phyloP scores from a whole-genome alignment of 1,284 basidiomycete genomes.

The Pyrrhoderma noxium region DNA sequence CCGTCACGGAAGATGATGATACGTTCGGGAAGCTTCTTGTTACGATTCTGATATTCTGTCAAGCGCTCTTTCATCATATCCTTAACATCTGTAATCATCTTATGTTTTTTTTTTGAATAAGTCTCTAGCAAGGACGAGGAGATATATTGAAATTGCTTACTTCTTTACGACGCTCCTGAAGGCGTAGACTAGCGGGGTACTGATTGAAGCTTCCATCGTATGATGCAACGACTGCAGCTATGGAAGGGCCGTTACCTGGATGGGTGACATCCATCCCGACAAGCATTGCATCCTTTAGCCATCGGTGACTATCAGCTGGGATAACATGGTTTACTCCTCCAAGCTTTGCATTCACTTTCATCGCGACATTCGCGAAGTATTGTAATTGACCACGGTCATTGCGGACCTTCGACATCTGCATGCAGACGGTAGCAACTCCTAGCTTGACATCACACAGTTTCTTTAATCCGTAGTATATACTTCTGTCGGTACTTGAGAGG shows the following conservation, averaged over 20 bases:
- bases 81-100: slow-evolving; percentile 61
- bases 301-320: slow-evolving; percentile 45
- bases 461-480: slow-evolving; percentile 26
- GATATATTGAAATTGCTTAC: no score
- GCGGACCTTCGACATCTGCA: slow-evolving; percentile 26
- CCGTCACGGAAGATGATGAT: slow-evolving; percentile 70
- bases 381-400: slow-evolving; percentile 52
- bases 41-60: slow-evolving; percentile 46
- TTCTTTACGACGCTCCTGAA: slow-evolving; percentile 57
- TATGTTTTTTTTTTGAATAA: no score
- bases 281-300: slow-evolving; percentile 71
- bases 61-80: slow-evolving; percentile 67
- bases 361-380: slow-evolving; percentile 68
- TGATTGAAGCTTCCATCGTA: slow-evolving; percentile 58
- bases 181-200: slow-evolving; percentile 59
- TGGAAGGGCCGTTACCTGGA: slow-evolving; percentile 58
- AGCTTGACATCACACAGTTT: slow-evolving; percentile 37
- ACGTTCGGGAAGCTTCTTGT: slow-evolving; percentile 48
- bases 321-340: slow-evolving; percentile 70
- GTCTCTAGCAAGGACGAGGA: no score
- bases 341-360: slow-evolving; percentile 67
- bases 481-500: slow-evolving; percentile 6
- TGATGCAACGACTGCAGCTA: slow-evolving; percentile 72
- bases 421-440: slow-evolving; percentile 30
- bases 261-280: slow-evolving; percentile 79